phyloP scores from a whole-genome alignment of 148 eudicot genomes.

The Persicaria maculosa region DNA sequence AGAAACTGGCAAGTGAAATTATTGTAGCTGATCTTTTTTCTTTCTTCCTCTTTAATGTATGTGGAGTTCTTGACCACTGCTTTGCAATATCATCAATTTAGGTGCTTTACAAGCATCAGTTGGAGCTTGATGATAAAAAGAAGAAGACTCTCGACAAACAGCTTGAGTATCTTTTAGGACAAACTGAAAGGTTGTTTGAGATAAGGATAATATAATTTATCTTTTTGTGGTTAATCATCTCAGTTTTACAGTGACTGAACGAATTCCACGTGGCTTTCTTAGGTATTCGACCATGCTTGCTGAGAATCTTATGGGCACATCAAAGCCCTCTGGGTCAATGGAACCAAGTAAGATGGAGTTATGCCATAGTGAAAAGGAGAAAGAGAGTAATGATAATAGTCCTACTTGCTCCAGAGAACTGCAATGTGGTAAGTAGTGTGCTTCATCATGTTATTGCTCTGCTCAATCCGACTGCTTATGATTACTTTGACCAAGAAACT shows the following conservation, averaged over 20 bases:
- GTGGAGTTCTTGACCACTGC: not conserved
- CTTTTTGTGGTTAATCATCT: slow-evolving; percentile 5
- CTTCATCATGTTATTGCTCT: slow-evolving; percentile 15
- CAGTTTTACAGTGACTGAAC: slow-evolving; percentile 17
- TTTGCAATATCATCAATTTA: slow-evolving; percentile 13
- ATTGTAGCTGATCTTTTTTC: not conserved
- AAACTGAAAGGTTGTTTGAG: slow-evolving; percentile 75
- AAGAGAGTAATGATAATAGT: slow-evolving; percentile 32
- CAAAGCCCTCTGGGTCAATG: slow-evolving; percentile 31
- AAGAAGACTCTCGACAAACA: slow-evolving; percentile 93
- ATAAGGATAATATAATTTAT: not conserved
- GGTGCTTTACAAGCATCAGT: slow-evolving; percentile 92
- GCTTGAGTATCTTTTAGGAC: slow-evolving; percentile 93
- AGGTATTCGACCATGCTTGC: slow-evolving; percentile 99
- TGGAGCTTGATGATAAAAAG: slow-evolving; percentile 86
- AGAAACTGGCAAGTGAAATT: slow-evolving; percentile 79
- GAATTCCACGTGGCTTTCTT: slow-evolving; percentile 20
- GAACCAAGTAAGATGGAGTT: slow-evolving; percentile 25
- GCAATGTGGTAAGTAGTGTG: slow-evolving; percentile 42
- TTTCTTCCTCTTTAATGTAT: not conserved
- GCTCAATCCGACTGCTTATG: slow-evolving; percentile 8
- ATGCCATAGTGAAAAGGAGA: slow-evolving; percentile 23
- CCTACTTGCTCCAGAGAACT: slow-evolving; percentile 27
- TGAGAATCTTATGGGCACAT: slow-evolving; percentile 70
- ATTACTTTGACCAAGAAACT: slow-evolving; percentile 12